phyloP scores from a whole-genome alignment of 129 eudicot species.

The Oenanthe sinensis region DNA sequence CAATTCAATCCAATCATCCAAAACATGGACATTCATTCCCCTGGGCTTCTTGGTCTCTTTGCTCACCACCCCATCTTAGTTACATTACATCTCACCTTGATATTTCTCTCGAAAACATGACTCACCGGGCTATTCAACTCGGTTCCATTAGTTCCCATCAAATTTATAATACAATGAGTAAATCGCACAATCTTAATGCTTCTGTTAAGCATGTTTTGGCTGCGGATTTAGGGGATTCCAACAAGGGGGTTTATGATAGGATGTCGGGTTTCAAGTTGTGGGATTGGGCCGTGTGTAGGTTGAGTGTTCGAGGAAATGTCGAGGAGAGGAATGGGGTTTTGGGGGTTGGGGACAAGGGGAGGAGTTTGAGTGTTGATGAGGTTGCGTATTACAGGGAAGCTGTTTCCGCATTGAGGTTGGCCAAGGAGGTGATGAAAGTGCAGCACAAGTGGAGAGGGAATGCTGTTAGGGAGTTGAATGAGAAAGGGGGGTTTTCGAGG shows the following conservation, averaged over 20 bases:
- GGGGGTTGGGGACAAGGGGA: constrained; percentile 28
- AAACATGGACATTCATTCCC: constrained; percentile 62
- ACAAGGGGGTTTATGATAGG: constrained; percentile 16
- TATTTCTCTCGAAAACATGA: constrained; percentile 57
- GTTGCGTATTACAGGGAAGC: constrained; percentile 58
- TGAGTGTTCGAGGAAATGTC: constrained; percentile 45
- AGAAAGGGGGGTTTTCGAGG: constrained; percentile 72
- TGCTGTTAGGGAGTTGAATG: constrained; percentile 69
- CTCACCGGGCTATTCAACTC: constrained; percentile 41
- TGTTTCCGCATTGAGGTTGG: constrained; percentile 61
- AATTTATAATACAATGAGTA: constrained; percentile 45
- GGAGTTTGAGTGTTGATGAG: constrained; percentile 42
- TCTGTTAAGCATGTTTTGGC: constrained; percentile 35
- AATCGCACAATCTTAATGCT: constrained; percentile 61
- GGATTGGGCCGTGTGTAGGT: constrained; percentile 62
- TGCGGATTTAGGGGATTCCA: not conserved
- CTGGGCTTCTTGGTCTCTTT: constrained; percentile 73
- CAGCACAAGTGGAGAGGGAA: constrained; percentile 72
- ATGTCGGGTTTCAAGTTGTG: constrained; percentile 36
- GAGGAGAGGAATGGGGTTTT: constrained; percentile 33
- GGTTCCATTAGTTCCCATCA: constrained; percentile 69
- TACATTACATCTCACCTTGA: constrained; percentile 49
- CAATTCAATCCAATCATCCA: constrained; percentile 56
- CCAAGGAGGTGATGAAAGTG: constrained; percentile 74
- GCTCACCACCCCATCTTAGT: constrained; percentile 43